Percentiles rank a stretch among this genome's conserved stretches.
Conservation (phyloP, 805 yeast species). For the Diddensiella transvaalensis region DNA sequence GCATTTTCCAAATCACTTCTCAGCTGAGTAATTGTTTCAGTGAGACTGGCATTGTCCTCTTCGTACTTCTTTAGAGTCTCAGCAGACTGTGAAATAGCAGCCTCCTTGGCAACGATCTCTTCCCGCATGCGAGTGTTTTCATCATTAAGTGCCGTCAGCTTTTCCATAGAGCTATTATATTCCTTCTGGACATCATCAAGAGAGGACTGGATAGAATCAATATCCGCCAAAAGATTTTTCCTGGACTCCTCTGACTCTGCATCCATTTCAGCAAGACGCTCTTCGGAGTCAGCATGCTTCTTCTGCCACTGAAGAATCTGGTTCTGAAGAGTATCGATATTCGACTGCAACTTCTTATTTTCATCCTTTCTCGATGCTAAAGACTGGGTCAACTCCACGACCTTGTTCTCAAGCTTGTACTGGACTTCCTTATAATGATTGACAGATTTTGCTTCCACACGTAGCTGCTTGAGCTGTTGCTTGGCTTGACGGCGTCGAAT, state of each 20-base stretch:
- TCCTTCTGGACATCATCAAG: slow-evolving; percentile 26
- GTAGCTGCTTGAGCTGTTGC: slow-evolving; percentile 57
- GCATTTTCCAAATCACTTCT: slow-evolving; percentile 49
- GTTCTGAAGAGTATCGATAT: slow-evolving; percentile 44
- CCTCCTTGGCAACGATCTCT: slow-evolving; percentile 27
- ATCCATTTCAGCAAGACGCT: slow-evolving; percentile 27
- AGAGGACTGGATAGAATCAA: slow-evolving; percentile 20
- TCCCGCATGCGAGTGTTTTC: slow-evolving; percentile 27
- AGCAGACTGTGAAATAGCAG: slow-evolving; percentile 26
- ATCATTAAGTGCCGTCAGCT: slow-evolving; percentile 31
- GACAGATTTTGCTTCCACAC: slow-evolving; percentile 88
- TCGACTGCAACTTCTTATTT: slow-evolving; percentile 64
- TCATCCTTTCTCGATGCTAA: slow-evolving; percentile 77
- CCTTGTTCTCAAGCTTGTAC: slow-evolving; percentile 92
- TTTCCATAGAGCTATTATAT: slow-evolving; percentile 25
- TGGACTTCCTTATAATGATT: slow-evolving; percentile 87
- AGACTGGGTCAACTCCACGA: slow-evolving; percentile 88
- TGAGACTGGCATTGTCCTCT: slow-evolving; percentile 19
- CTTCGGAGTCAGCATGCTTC: slow-evolving; percentile 27
- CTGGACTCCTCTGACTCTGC: slow-evolving; percentile 26
- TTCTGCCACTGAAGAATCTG: slow-evolving; percentile 30
- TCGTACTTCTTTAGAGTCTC: slow-evolving; percentile 28
- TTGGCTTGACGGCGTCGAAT: slow-evolving; percentile 74
- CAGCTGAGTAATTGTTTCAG: slow-evolving; percentile 32
- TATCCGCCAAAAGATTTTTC: slow-evolving; percentile 18